phyloP scores from a whole-genome alignment of 306 rosid genomes.

The Abrus pulchellus region DNA sequence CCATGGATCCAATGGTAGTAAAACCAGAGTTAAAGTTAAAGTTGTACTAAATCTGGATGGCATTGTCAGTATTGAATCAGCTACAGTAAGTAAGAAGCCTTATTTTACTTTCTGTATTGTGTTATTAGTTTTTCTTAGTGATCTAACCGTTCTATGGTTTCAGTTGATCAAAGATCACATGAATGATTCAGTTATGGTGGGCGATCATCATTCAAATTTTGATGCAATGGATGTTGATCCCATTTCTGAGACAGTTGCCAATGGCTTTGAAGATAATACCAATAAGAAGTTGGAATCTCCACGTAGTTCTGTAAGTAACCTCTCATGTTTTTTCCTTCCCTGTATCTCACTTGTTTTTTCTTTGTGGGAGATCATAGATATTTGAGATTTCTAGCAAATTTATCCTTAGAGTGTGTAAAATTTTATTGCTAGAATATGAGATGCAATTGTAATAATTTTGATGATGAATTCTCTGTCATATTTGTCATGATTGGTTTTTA shows the following conservation, averaged over 20 bases:
- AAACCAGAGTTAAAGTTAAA: conserved; percentile 81
- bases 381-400: neutral
- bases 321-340: conserved; percentile 1
- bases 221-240: conserved; percentile 74
- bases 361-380: conserved; percentile 9
- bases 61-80: conserved; percentile 81
- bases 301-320: conserved; percentile 62
- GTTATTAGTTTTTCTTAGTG: conserved; percentile 41
- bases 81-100: conserved; percentile 69
- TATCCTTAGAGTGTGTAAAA: neutral
- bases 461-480: conserved; percentile 34
- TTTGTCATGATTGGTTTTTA: conserved; percentile 20
- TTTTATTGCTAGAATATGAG: neutral
- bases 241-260: conserved; percentile 61
- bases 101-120: conserved; percentile 37
- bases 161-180: conserved; percentile 78
- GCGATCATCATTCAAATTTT: conserved; percentile 53
- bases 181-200: conserved; percentile 53
- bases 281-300: conserved; percentile 58
- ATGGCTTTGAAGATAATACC: conserved; percentile 60
- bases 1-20: conserved; percentile 62
- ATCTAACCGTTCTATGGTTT: conserved; percentile 49
- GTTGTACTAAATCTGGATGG: conserved; percentile 83
- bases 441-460: conserved; percentile 11
- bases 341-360: neutral